Evolutionary conservation across 495 filamentous ascomycete species (phyloP).

Genomic region (Podospora bellae-mahoneyi): DNA sequence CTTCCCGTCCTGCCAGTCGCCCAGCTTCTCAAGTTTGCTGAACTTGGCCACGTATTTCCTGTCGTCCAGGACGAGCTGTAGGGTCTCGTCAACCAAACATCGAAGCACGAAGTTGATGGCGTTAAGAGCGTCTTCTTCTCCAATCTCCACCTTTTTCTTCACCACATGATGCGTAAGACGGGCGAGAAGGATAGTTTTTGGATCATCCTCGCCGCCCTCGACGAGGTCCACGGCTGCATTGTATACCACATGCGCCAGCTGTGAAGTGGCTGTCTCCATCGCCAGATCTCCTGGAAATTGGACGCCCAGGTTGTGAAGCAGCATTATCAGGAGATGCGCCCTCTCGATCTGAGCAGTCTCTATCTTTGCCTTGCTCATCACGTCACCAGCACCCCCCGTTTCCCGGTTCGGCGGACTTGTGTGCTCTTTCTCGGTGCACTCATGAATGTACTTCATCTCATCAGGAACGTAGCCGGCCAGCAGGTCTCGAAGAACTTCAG

Average conservation of each 20-base stretch:
- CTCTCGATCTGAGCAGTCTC: conserved; percentile 4
- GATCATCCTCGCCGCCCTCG: not conserved
- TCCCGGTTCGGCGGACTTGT: no score
- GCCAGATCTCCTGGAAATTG: conserved; percentile 31
- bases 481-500: not conserved
- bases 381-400: not conserved
- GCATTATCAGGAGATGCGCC: conserved; percentile 31
- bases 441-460: not conserved
- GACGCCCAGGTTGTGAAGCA: conserved; percentile 33
- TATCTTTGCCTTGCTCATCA: no score
- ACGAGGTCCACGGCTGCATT: conserved; percentile 25
- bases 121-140: conserved; percentile 23
- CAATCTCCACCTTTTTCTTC: not conserved
- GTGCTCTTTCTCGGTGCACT: not conserved
- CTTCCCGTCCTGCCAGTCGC: conserved; percentile 31
- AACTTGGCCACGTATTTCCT: conserved; percentile 35
- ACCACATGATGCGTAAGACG: not conserved
- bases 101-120: conserved; percentile 33
- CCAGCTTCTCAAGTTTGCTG: conserved; percentile 30
- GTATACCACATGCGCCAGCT: conserved; percentile 33
- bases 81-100: conserved; percentile 30
- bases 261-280: conserved; percentile 31
- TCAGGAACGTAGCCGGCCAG: not conserved
- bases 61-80: conserved; percentile 30
- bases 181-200: not conserved